These are phyloP conservation scores for Diplodia sapinea DNA, from an alignment of 2,329 filamentous ascomycete species.

Conservation along the genomic window DNA sequence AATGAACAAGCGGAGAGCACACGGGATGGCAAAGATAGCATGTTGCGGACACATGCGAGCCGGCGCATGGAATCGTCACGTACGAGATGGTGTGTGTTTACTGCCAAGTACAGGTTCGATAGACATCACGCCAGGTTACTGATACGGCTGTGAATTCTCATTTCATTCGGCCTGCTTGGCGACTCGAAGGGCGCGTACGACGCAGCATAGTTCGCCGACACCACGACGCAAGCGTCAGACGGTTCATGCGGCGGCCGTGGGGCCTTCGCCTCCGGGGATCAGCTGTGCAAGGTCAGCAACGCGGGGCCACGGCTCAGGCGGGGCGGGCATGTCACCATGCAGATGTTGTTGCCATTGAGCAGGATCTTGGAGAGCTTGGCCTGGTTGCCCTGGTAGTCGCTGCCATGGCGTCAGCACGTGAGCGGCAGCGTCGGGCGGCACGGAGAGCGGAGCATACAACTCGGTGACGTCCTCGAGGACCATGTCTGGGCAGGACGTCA, in stretches of 20 bases:
- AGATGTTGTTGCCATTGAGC: constrained; percentile 97
- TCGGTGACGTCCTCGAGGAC: constrained; percentile 96
- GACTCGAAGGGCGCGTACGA: neutral
- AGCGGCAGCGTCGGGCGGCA: neutral
- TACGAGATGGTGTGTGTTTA: no score
- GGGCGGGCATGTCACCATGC: constrained; percentile 74
- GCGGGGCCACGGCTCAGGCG: neutral
- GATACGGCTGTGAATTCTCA: neutral
- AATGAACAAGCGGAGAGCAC: neutral
- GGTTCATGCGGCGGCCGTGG: constrained; percentile 15
- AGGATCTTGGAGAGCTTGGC: constrained; percentile 93
- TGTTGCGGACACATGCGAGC: neutral
- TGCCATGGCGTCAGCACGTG: constrained; percentile 48
- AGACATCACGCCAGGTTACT: neutral
- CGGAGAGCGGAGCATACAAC: constrained; percentile 66
- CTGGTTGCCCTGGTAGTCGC: constrained; percentile 88
- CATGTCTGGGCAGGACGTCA: constrained; percentile 72
- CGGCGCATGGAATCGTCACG: neutral
- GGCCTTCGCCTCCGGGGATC: constrained; percentile 35
- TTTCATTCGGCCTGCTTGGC: neutral
- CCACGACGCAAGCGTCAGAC: neutral
- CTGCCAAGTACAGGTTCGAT: neutral
- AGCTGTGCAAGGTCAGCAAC: constrained; percentile 26
- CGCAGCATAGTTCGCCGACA: neutral
- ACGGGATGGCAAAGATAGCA: neutral